These are phyloP conservation scores for Candida mattraensis DNA, from an alignment of 805 yeast genomes.

Conservation along the genomic window DNA sequence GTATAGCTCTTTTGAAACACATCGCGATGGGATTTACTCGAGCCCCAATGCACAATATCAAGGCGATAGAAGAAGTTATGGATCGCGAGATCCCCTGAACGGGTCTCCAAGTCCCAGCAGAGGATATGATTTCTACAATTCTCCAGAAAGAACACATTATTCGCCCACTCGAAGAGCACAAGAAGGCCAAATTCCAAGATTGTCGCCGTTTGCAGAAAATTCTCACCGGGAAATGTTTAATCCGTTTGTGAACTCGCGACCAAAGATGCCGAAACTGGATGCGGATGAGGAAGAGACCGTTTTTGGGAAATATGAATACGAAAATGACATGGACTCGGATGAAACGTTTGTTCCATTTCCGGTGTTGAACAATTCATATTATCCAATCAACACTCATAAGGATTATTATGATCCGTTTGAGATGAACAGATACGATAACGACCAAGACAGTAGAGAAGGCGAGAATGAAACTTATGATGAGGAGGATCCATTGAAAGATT, in stretches of 20 bases:
- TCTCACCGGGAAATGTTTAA: conserved; percentile 1
- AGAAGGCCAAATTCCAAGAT: conserved; percentile 7
- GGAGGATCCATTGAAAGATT: conserved; percentile 16
- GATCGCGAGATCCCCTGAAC: conserved; percentile 16
- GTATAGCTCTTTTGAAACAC: no score
- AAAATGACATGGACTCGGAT: conserved; percentile 26
- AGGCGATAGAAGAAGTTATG: conserved; percentile 4
- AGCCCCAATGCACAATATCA: no score
- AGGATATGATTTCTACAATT: conserved; percentile 20
- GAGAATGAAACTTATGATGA: conserved; percentile 9
- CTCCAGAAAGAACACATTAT: conserved; percentile 18
- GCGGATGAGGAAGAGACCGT: conserved; percentile 6
- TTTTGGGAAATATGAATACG: conserved; percentile 28
- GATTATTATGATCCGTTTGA: conserved; percentile 33
- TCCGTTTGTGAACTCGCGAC: conserved; percentile 2
- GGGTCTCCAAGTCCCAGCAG: conserved; percentile 22
- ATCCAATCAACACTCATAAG: conserved; percentile 32
- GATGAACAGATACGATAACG: conserved; percentile 25
- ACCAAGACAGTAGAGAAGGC: conserved; percentile 21
- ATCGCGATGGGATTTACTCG: no score
- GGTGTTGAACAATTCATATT: conserved; percentile 32
- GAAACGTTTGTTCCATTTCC: conserved; percentile 37
- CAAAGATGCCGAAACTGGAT: conserved; percentile 7
- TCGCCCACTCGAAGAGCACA: conserved; percentile 6
- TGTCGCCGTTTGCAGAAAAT: conserved; percentile 16